Percentiles rank a stretch among this genome's conserved stretches.
phyloP scores from a whole-genome alignment of 1,284 basidiomycete genomes.

The Quambalaria eucalypti region DNA sequence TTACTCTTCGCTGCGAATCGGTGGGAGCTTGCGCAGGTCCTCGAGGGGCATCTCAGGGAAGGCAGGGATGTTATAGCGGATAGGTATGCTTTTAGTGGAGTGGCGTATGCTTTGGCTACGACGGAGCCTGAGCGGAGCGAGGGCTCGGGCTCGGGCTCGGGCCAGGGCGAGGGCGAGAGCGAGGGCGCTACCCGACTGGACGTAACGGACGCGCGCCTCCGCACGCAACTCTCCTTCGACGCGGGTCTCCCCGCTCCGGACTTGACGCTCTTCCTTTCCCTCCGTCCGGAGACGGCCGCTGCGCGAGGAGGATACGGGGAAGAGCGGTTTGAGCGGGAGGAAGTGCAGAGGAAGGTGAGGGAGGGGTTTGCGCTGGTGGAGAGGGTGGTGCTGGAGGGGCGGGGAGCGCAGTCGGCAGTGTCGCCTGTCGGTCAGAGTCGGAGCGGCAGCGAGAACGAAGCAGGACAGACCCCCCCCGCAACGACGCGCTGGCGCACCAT shows the following conservation, averaged over 20 bases:
- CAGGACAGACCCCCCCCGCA: background rate
- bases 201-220: too few species aligned
- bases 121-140: too few species aligned
- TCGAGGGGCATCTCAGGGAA: conserved; percentile 53
- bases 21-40: conserved; percentile 79
- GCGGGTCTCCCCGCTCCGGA: conserved; percentile 78
- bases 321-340: conserved; percentile 57
- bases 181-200: too few species aligned
- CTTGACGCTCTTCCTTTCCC: conserved; percentile 74
- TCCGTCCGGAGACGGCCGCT: conserved; percentile 63
- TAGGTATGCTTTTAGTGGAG: conserved; percentile 91
- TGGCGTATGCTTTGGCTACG: conserved; percentile 86
- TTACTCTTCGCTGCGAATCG: conserved; percentile 92
- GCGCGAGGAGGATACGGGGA: conserved; percentile 76
- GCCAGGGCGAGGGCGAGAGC: too few species aligned
- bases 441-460: background rate
- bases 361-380: conserved; percentile 26
- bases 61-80: conserved; percentile 79
- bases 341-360: conserved; percentile 45
- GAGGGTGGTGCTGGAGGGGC: background rate
- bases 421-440: too few species aligned
- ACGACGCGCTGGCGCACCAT: background rate
- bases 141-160: too few species aligned
- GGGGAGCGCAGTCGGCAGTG: background rate
- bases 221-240: conserved; percentile 81